Percentiles rank a stretch among this genome's conserved stretches.
Conservation (phyloP, 176 grass and related monocot genomes). For the Lolium multiflorum region DNA sequence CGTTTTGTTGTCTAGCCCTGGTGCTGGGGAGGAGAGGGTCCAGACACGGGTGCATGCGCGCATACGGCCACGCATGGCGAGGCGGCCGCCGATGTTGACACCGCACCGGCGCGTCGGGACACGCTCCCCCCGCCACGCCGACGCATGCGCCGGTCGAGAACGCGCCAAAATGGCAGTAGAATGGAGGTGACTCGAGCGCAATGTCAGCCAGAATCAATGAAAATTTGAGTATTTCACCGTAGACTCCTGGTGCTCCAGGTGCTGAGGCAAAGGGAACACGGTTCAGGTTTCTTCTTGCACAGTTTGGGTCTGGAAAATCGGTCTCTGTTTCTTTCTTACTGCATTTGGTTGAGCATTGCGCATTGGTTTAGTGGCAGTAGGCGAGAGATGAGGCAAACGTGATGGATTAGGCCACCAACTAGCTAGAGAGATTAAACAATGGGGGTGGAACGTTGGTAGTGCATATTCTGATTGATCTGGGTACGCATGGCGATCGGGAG, state of each 20-base stretch:
- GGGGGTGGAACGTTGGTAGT: neutral
- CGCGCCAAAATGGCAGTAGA: neutral
- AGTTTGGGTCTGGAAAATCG: neutral
- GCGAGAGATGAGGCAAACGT: neutral
- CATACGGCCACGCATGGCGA: neutral
- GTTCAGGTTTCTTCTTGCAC: neutral
- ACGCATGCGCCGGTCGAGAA: neutral
- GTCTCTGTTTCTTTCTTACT: neutral
- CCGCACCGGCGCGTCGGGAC: slow-evolving; percentile 16
- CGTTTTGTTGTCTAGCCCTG: neutral
- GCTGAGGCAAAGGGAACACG: too few species aligned
- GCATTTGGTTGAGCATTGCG: neutral
- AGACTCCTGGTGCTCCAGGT: neutral
- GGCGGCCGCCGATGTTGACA: slow-evolving; percentile 36
- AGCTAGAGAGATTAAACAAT: neutral
- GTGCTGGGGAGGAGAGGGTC: slow-evolving; percentile 16
- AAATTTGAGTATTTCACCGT: neutral
- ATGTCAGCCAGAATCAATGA: neutral
- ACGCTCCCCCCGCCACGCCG: slow-evolving; percentile 10
- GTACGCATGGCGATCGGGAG: neutral
- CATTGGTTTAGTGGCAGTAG: neutral
- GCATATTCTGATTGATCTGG: neutral
- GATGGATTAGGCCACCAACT: neutral
- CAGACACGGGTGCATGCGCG: neutral
- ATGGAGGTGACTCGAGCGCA: neutral